Evolutionary conservation across 129 eudicot genomes (phyloP), one percentile per base, ranked within the genome.

Genomic region (Flaveria linearis): DNA sequence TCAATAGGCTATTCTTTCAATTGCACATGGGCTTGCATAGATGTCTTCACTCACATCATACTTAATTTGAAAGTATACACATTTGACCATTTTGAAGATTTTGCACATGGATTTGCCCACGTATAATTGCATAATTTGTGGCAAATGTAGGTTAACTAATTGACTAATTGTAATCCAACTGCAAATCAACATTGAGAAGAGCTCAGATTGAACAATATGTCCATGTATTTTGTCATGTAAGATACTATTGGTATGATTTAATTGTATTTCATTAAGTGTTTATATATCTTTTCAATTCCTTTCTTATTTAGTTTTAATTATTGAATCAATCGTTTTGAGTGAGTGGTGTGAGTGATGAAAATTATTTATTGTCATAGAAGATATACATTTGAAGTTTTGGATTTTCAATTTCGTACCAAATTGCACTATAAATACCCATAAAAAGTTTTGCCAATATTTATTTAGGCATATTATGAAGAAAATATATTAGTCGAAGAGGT

Each of bases 41-140:
- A 46, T 47, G 66, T 74, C 62, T 47, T 76, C 85, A n/a, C n/a
- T n/a, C n/a, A 81, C 77, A 81, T 81, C 85, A 81, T 50, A 52
- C 67, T 79, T 78, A 71, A 78, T 47, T 46, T 70, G 42, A 25
- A 41, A 60, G 52, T 58, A 47, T 61, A 17, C 36, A 46, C n/a
- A 79, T 39, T 33, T 64, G 50, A 72, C 78, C 39, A 72, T 36
- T 41, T 71, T 20, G 41, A 15, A 39, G 4, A 17, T 2, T 20
- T 61, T 61, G 56, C 66, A 79, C 78, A 39, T 53, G 60, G 52
- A 20, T 52, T 62, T 72, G 30, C 83, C 83, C 23, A 15, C 36
- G 11, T 72, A 63, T 64, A 11, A 72, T 80, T 80, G 78, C 78
- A 72, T 52, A 41, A 72, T 51, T 80, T 73, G 39, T 64, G 83